Evolutionary conservation across 306 rosid species (phyloP).

Genomic region (Vigna reflexopilosa): DNA sequence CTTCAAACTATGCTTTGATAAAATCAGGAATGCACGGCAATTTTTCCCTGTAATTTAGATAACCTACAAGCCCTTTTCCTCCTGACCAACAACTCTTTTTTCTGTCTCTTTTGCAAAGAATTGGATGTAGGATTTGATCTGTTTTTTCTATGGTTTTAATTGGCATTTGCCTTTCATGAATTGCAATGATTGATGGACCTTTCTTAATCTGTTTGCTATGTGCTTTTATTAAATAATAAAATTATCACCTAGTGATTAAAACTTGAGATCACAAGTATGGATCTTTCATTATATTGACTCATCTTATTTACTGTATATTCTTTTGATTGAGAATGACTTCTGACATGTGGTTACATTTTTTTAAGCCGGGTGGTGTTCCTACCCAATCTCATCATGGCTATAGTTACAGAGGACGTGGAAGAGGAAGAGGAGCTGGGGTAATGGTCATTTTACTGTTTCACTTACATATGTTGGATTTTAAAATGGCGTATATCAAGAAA

Average conservation of each 20-base stretch:
- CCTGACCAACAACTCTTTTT: neutral
- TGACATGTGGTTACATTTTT: conserved; percentile 44
- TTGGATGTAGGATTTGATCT: neutral
- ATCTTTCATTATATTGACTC: neutral
- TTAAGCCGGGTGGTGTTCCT: conserved; percentile 70
- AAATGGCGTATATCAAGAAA: neutral
- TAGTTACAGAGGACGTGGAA: conserved; percentile 72
- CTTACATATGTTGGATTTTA: conserved; percentile 16
- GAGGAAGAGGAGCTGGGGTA: conserved; percentile 87
- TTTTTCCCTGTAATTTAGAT: conserved; percentile 1
- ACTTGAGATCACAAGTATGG: neutral
- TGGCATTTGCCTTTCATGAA: conserved; percentile 15
- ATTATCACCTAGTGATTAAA: conserved; percentile 2
- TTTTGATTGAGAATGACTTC: conserved; percentile 8
- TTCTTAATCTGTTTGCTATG: conserved; percentile 3
- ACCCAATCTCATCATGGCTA: conserved; percentile 54
- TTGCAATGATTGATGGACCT: conserved; percentile 19
- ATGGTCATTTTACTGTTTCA: conserved; percentile 29
- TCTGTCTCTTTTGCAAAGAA: neutral
- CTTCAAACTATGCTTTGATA: neutral
- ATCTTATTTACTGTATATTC: conserved; percentile 3
- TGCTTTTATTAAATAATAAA: conserved; percentile 19
- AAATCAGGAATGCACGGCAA: neutral
- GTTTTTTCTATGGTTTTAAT: conserved; percentile 30
- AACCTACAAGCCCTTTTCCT: neutral